Evolutionary conservation across 2,329 filamentous ascomycete species (phyloP).

Genomic region (Penicillium sp.): DNA sequence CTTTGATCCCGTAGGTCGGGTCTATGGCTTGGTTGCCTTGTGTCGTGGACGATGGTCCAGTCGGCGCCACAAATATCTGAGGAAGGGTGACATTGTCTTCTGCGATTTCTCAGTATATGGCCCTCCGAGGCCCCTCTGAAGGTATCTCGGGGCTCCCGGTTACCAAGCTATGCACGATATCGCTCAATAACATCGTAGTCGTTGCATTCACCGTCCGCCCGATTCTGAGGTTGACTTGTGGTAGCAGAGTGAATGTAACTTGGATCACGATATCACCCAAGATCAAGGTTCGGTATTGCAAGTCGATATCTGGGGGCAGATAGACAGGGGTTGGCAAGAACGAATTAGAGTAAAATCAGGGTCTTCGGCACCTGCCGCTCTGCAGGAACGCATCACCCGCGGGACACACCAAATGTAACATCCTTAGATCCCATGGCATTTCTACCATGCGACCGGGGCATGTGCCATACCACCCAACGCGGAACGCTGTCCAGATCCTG

Average conservation of each 20-base stretch:
- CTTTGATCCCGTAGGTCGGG: background rate
- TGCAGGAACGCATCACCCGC: constrained; percentile 18
- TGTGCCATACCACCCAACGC: constrained; percentile 8
- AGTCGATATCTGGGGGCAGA: background rate
- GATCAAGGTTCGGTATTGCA: background rate
- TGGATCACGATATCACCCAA: background rate
- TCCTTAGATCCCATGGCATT: background rate
- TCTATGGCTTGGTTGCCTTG: background rate
- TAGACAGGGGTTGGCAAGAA: background rate
- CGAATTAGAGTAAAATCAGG: background rate
- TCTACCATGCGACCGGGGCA: constrained; percentile 17
- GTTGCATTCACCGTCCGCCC: constrained; percentile 1
- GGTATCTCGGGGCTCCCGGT: constrained; percentile 2
- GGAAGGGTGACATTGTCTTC: constrained; percentile 16
- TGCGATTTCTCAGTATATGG: background rate
- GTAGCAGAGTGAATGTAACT: constrained; percentile 7
- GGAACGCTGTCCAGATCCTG: background rate
- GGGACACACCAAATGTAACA: constrained; percentile 18
- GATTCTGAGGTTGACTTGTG: background rate
- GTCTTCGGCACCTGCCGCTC: background rate
- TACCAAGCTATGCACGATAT: background rate
- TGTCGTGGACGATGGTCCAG: background rate
- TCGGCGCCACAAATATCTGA: background rate
- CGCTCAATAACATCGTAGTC: background rate
- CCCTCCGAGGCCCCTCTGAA: constrained; percentile 3